Evolutionary conservation across 192 early-diverging fungal species (phyloP).

Genomic region (Coemansia sp.): DNA sequence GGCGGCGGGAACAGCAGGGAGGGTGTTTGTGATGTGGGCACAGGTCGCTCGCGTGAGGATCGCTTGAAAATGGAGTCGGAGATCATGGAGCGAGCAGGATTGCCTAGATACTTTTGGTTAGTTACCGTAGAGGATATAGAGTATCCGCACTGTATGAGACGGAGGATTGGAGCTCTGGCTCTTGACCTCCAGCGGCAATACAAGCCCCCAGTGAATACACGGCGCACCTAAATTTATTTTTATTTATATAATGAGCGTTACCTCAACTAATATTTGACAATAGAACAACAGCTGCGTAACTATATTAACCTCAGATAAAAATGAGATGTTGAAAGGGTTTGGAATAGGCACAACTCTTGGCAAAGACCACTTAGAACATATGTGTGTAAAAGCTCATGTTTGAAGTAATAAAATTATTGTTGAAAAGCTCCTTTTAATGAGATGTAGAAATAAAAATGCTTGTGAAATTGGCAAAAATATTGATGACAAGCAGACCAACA

Average conservation of each 20-base stretch:
- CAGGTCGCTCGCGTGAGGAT: constrained; percentile 33
- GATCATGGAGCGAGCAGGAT: constrained; percentile 50
- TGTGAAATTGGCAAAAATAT: too few species aligned
- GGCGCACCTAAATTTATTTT: neutral
- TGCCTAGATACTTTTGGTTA: constrained; percentile 54
- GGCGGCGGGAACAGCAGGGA: constrained; percentile 6
- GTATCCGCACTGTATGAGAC: constrained; percentile 53
- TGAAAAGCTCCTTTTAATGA: too few species aligned
- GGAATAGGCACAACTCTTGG: too few species aligned
- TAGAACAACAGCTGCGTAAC: too few species aligned
- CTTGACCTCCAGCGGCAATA: constrained; percentile 43
- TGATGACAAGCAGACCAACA: too few species aligned
- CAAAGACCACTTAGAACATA: too few species aligned
- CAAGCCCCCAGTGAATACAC: neutral
- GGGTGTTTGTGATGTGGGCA: neutral
- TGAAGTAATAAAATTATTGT: too few species aligned
- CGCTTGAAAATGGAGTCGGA: constrained; percentile 30
- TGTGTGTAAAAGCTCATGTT: too few species aligned
- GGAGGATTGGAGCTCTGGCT: constrained; percentile 42
- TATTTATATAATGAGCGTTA: neutral
- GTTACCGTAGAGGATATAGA: constrained; percentile 57
- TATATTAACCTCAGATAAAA: too few species aligned
- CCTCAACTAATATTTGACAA: neutral
- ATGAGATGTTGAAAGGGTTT: too few species aligned
- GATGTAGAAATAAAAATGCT: too few species aligned